phyloP scores from a whole-genome alignment of 208 protist genomes.

The Vickermania ingenoplastis region DNA sequence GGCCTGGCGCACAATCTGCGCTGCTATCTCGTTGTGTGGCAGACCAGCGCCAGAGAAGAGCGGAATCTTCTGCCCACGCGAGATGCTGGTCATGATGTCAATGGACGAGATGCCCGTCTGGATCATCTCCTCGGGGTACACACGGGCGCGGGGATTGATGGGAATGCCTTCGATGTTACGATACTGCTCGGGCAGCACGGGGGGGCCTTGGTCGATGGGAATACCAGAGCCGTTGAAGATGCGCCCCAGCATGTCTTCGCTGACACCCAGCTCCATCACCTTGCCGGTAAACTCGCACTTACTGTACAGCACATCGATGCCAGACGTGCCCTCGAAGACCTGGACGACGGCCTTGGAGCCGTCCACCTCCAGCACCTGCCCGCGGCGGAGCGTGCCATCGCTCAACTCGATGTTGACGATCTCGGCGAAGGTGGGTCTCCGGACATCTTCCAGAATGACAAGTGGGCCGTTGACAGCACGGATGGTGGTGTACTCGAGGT shows the following conservation, averaged over 20 bases:
- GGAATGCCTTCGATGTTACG: conserved; percentile 99
- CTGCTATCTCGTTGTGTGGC: conserved; percentile 99
- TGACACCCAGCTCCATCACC: conserved; percentile 97
- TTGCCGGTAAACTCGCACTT: conserved; percentile 99
- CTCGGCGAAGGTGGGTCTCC: conserved; percentile 98
- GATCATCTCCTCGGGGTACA: conserved; percentile 99
- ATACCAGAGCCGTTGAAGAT: conserved; percentile 99
- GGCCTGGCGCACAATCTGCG: conserved; percentile 99
- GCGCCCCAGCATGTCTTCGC: conserved; percentile 99
- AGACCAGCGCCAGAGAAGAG: conserved; percentile 99
- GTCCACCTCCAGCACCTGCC: conserved; percentile 98
- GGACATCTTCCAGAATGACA: conserved; percentile 99
- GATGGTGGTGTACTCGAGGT: conserved; percentile 98
- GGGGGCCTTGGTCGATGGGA: conserved; percentile 98
- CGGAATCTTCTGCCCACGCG: conserved; percentile 99
- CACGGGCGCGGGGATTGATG: conserved; percentile 98
- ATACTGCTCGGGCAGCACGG: conserved; percentile 98
- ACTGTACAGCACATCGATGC: conserved; percentile 96
- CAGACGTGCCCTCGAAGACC: conserved; percentile 99
- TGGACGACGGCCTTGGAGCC: conserved; percentile 99
- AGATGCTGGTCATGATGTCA: conserved; percentile 99
- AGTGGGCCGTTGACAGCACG: conserved; percentile 98
- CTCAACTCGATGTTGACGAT: conserved; percentile 99
- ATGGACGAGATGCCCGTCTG: conserved; percentile 99
- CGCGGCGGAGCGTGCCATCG: conserved; percentile 92